Conservation (phyloP, 2,329 filamentous ascomycete species). For the Ceratocystiopsis brevicomis region DNA sequence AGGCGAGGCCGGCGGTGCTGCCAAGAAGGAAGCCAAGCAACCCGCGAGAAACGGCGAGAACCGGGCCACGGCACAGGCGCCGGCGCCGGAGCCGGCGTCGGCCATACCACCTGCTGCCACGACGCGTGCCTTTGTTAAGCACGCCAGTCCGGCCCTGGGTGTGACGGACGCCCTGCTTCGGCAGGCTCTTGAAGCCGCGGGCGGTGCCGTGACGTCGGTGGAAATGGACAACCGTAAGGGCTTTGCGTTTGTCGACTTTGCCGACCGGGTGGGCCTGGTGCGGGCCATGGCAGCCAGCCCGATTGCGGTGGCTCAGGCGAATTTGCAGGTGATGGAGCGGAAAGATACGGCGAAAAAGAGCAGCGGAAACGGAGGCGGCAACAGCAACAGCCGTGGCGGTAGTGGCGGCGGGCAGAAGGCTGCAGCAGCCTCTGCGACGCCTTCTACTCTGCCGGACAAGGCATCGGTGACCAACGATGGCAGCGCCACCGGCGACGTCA, state of each 20-base stretch:
- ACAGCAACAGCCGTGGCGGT: background rate
- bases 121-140: conserved; percentile 58
- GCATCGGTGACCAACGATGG: background rate
- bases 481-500: background rate
- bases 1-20: conserved; percentile 3
- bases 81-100: background rate
- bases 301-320: conserved; percentile 63
- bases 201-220: conserved; percentile 58
- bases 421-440: background rate
- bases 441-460: background rate
- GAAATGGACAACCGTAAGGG: conserved; percentile 92
- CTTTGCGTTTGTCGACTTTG: conserved; percentile 84
- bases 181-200: conserved; percentile 46
- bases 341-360: conserved; percentile 28
- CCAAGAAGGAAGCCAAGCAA: background rate
- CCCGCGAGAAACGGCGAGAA: too few species aligned
- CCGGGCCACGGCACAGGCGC: too few species aligned
- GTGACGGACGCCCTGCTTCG: conserved; percentile 69
- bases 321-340: conserved; percentile 70
- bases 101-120: conserved; percentile 23
- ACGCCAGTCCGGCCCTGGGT: conserved; percentile 75
- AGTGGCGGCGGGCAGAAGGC: background rate
- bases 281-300: conserved; percentile 71
- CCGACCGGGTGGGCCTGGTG: conserved; percentile 48
- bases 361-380: background rate